A percentile compares a stretch with the other conserved stretches of the same genome.
Conservation (phyloP, 148 eudicot genomes). For the Gaultheria prostrata region DNA sequence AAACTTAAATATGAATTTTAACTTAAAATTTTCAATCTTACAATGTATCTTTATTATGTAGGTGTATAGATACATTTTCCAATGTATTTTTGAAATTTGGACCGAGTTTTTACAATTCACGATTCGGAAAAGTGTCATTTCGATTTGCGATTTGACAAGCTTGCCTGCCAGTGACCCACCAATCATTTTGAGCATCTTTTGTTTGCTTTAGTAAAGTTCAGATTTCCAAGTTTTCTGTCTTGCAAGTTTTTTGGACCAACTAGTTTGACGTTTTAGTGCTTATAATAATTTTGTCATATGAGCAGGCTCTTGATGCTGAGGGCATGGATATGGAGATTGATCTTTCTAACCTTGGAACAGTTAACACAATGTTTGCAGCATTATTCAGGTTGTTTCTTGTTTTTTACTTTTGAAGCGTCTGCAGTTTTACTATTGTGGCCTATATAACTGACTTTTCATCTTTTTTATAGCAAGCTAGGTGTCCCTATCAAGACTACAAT, state of each 20-base stretch:
- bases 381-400: slow-evolving; percentile 67
- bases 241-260: neutral
- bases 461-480: slow-evolving; percentile 76
- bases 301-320: slow-evolving; percentile 89
- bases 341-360: slow-evolving; percentile 96
- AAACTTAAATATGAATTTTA: no score
- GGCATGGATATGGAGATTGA: slow-evolving; percentile 99
- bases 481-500: slow-evolving; percentile 99
- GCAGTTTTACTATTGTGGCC: neutral
- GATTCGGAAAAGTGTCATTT: no score
- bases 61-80: no score
- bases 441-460: slow-evolving; percentile 8
- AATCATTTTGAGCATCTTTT: neutral
- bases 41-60: no score
- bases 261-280: neutral
- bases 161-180: neutral
- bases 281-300: neutral
- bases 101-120: no score
- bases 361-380: slow-evolving; percentile 97
- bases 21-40: no score
- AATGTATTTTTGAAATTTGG: no score
- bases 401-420: neutral
- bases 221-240: neutral
- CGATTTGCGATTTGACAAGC: no score
- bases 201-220: neutral